phyloP scores from a whole-genome alignment of 352 stramenopile species.

The Plasmopara muralis region DNA sequence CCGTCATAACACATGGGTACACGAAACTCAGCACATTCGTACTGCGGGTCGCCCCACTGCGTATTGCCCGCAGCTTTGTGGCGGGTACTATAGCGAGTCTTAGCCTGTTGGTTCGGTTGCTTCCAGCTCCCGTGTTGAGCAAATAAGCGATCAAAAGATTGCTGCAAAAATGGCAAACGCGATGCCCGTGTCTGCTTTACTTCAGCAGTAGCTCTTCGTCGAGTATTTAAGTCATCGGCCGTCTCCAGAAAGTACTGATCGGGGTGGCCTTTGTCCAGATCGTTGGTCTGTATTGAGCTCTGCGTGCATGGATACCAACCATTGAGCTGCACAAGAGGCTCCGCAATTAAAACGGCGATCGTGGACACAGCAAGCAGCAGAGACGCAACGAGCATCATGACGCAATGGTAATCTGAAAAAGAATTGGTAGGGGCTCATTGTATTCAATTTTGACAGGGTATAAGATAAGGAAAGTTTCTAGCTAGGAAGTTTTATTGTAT shows the following conservation, averaged over 20 bases:
- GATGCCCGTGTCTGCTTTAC: constrained; percentile 4
- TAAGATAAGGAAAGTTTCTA: too few species aligned
- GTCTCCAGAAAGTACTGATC: constrained; percentile 41
- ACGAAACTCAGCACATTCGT: constrained; percentile 59
- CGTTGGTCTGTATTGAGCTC: constrained; percentile 22
- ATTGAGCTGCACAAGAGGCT: constrained; percentile 35
- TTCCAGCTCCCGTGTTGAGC: constrained; percentile 21
- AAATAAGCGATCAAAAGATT: constrained; percentile 33
- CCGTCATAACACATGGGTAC: constrained; percentile 65
- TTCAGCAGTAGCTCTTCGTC: constrained; percentile 8
- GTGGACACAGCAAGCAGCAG: not conserved
- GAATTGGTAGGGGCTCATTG: not conserved
- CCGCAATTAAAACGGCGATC: constrained; percentile 1
- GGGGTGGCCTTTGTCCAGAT: constrained; percentile 20
- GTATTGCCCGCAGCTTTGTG: constrained; percentile 8
- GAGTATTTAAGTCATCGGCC: constrained; percentile 1
- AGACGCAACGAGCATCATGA: constrained; percentile 2
- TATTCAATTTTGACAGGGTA: too few species aligned
- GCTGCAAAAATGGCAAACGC: constrained; percentile 29
- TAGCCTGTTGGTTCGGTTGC: constrained; percentile 4
- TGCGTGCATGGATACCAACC: constrained; percentile 53
- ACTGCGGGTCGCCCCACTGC: constrained; percentile 12
- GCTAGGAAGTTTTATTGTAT: not conserved
- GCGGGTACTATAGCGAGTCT: not conserved
- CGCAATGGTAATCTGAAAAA: constrained; percentile 9